Conservation (phyloP, 768 basidiomycete genomes). For the Tricholoma matsutake region DNA sequence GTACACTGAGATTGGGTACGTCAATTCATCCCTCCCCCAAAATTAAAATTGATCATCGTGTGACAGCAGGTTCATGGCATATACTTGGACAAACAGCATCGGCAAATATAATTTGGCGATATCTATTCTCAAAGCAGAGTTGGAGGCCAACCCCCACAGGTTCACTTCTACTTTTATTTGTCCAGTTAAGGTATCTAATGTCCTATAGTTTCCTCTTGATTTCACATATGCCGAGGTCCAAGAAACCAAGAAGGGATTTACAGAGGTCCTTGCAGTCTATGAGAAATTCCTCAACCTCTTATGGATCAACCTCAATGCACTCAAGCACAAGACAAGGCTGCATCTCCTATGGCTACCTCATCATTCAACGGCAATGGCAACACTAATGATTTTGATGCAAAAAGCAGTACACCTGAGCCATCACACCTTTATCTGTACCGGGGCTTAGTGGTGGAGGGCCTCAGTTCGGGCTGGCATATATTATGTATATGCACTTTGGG, state of each 20-base stretch:
- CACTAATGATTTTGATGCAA: not conserved
- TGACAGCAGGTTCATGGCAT: too few relatives aligned
- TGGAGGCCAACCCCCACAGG: too few relatives aligned
- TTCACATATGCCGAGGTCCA: constrained; percentile 85
- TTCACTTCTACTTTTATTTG: constrained; percentile 19
- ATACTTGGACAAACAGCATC: too few relatives aligned
- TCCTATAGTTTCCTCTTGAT: constrained; percentile 76
- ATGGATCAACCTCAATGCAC: constrained; percentile 55
- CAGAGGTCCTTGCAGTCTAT: constrained; percentile 70
- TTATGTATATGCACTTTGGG: constrained; percentile 91
- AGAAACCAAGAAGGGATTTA: too few relatives aligned
- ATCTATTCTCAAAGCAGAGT: constrained; percentile 79
- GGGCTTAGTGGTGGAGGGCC: constrained; percentile 21
- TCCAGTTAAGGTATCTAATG: not conserved
- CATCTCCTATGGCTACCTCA: too few relatives aligned
- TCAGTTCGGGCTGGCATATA: constrained; percentile 79
- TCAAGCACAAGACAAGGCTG: constrained; percentile 42
- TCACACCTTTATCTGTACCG: not conserved
- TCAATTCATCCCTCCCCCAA: constrained; percentile 28
- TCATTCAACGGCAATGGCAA: constrained; percentile 4
- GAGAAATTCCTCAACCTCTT: constrained; percentile 70
- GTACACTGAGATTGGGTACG: constrained; percentile 89
- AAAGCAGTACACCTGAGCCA: not conserved
- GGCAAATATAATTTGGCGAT: constrained; percentile 81
- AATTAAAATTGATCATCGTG: constrained; percentile 1